These are phyloP conservation scores for Akanthomyces lecanii DNA, from an alignment of 2,329 filamentous ascomycete genomes.

Conservation along the genomic window DNA sequence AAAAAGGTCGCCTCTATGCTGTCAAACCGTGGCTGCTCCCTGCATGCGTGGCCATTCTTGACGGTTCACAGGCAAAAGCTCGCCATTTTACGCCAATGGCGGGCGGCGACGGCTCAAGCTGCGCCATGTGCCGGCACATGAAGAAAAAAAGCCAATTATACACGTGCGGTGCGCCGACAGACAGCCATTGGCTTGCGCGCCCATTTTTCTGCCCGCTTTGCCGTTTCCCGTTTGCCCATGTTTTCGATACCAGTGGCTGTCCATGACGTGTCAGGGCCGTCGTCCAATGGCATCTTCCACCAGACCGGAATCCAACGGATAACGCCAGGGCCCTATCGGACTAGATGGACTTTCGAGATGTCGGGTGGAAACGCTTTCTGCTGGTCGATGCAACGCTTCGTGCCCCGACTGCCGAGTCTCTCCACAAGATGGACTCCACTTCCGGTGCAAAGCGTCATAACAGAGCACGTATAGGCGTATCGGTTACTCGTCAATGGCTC, in stretches of 20 bases:
- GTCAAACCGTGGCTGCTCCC: not conserved
- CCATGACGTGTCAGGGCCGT: conserved; percentile 2
- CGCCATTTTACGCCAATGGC: conserved; percentile 1
- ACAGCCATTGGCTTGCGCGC: not conserved
- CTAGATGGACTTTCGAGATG: not conserved
- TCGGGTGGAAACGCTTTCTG: conserved; percentile 15
- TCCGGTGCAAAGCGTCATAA: not conserved
- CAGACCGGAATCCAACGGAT: conserved; percentile 8
- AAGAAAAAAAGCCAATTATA: not conserved
- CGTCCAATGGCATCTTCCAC: conserved; percentile 5
- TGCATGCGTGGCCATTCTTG: not conserved
- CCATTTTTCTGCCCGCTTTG: not conserved
- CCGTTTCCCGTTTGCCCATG: not conserved
- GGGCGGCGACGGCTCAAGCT: conserved; percentile 13
- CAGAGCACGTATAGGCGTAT: not conserved
- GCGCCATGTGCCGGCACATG: conserved; percentile 2
- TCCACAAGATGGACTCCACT: conserved; percentile 7
- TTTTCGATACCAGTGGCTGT: not conserved
- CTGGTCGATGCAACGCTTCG: conserved; percentile 8
- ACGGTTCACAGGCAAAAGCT: not conserved
- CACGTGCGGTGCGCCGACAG: not conserved
- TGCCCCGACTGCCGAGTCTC: conserved; percentile 10
- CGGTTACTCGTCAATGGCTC: not conserved
- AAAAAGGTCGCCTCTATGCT: not conserved
- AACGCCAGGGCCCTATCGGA: not conserved